Base-by-base conservation (phyloP, 202 grass and related monocot genomes). In the Setaria italica region DNA sequence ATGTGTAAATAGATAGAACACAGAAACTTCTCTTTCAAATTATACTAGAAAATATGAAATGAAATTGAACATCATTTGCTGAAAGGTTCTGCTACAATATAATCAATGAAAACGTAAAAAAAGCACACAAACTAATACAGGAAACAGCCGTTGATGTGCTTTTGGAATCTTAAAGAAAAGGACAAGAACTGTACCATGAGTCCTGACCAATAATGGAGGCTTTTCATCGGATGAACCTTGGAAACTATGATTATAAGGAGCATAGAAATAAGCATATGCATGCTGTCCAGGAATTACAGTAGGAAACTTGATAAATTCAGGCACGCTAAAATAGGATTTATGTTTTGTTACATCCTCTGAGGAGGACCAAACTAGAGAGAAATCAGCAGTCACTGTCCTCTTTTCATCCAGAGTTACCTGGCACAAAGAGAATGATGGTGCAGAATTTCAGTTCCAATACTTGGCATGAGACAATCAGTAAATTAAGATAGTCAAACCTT, bases 191-290 rank as follows among this genome's bases (percentile, higher is more conserved):
- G 13, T 91, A 98, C 95, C 92, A 62, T 98, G 95, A 53, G 70
- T 95, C 86, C 87, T 87, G 80, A 98, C 89, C 85, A 98, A 82
- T 43, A 98, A 70, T 63, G 95, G 95, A 41, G 95, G 95, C 63
- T 95, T 98, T 90, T 95, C 91, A 85, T 93, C 81, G 20, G 83
- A 75, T 60, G 79, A 75, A 50, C 87, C 85, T 90, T 92, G 74
- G 84, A 93, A 98, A 80, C n/a, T 73, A 72, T 43, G 67, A 85
- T 89, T 98, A 60, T 77, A 63, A n/a, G 92, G 95, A 66, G 91
- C 80, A 70, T 98, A 98, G 84, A 95, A 95, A 82, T 98, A 98
- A 78, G 95, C 92, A 87, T 98, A 95, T 80, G 92, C 92, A 90
- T 83, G 84, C 51, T 92, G 89, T 53, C 87, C 89, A 57, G 89